These are phyloP conservation scores for Striga asiatica DNA, from an alignment of 257 asterid genomes.

Conservation along the genomic window DNA sequence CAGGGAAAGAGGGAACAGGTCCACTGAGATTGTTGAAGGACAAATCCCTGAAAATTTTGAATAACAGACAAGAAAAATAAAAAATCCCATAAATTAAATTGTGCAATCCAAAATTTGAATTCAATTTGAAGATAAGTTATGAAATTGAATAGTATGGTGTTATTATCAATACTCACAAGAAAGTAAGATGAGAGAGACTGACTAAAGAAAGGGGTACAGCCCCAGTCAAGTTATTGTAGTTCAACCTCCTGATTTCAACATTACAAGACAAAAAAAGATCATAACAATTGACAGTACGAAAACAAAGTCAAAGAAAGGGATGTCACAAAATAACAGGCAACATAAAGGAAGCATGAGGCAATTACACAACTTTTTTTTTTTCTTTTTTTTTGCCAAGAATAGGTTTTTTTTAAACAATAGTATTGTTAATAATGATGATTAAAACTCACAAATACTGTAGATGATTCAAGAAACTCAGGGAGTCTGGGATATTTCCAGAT, in stretches of 20 bases:
- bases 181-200: conserved; percentile 82
- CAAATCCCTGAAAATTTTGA: conserved; percentile 80
- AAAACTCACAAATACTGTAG: conserved; percentile 87
- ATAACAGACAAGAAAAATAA: neutral
- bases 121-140: neutral
- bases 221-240: conserved; percentile 90
- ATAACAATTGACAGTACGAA: conserved; percentile 22
- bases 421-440: too few relatives aligned
- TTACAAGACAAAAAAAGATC: conserved; percentile 46
- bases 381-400: neutral
- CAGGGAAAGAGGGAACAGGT: conserved; percentile 66
- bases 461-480: conserved; percentile 46
- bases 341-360: too few relatives aligned
- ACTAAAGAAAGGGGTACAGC: conserved; percentile 66
- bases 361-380: too few relatives aligned
- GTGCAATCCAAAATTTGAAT: too few relatives aligned
- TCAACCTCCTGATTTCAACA: conserved; percentile 73
- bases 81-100: neutral
- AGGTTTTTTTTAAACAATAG: too few relatives aligned
- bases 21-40: conserved; percentile 91
- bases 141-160: neutral
- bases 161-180: conserved; percentile 88
- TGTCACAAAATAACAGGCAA: too few relatives aligned
- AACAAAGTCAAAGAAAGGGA: conserved; percentile 27
- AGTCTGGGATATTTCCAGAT: conserved; percentile 56